Evolutionary conservation across 2,329 filamentous ascomycete genomes (phyloP).

Genomic region (Talaromyces sp.): DNA sequence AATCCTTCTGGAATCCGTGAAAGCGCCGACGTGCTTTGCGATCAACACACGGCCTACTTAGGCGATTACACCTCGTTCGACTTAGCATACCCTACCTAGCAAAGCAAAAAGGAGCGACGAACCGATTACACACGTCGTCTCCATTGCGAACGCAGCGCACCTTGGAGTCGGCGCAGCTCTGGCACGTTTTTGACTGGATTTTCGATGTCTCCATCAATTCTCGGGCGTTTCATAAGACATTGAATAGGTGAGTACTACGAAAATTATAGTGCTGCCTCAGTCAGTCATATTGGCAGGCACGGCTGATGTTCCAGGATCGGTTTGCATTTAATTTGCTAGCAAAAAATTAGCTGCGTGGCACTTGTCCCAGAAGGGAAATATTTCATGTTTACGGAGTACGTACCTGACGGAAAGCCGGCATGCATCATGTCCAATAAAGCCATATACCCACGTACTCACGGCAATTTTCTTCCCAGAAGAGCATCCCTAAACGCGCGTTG

Average conservation of each 20-base stretch:
- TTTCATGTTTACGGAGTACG: not conserved
- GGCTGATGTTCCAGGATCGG: not conserved
- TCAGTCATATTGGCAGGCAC: not conserved
- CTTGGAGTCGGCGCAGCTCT: constrained; percentile 24
- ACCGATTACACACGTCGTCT: constrained; percentile 21
- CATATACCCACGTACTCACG: too few species aligned
- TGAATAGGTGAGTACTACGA: too few species aligned
- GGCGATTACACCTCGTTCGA: constrained; percentile 31
- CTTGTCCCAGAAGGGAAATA: not conserved
- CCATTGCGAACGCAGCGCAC: constrained; percentile 22
- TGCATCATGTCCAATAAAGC: not conserved
- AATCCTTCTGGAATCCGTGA: constrained; percentile 36
- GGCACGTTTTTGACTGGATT: constrained; percentile 18
- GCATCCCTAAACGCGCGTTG: not conserved
- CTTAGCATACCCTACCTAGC: not conserved
- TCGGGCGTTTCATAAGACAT: not conserved
- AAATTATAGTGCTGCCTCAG: not conserved
- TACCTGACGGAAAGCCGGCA: not conserved
- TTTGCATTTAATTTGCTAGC: not conserved
- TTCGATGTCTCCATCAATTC: not conserved
- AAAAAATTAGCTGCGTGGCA: not conserved
- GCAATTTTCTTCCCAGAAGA: not conserved
- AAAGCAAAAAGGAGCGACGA: not conserved
- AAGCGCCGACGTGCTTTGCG: constrained; percentile 23
- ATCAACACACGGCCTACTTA: constrained; percentile 32